Evolutionary conservation across 2,329 filamentous ascomycete genomes (phyloP).

Genomic region (Calonectria pteridis): DNA sequence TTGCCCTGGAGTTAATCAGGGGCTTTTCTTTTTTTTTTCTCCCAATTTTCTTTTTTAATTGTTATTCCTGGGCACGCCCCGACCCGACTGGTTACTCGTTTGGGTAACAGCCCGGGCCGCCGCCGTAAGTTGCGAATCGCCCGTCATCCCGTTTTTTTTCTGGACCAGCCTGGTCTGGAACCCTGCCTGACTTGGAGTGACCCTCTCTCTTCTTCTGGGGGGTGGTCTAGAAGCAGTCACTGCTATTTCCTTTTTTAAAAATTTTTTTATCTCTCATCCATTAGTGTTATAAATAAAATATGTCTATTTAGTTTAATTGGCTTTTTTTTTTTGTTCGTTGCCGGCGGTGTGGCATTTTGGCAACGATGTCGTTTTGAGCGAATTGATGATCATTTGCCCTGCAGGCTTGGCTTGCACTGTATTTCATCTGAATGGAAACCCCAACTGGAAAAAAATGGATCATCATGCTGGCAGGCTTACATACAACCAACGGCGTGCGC

Average conservation of each 20-base stretch:
- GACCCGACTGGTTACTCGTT: not conserved
- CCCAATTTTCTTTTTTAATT: not conserved
- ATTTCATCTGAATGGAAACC: not conserved
- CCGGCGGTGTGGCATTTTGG: not conserved
- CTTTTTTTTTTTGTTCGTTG: not conserved
- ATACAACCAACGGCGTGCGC: not conserved
- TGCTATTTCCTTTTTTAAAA: not conserved
- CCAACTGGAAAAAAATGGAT: not conserved
- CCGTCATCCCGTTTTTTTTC: conserved; percentile 11
- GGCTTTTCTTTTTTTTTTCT: not conserved
- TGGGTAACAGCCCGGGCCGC: conserved; percentile 4
- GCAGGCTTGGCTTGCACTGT: not conserved
- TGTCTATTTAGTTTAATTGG: not conserved
- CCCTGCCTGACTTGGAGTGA: not conserved
- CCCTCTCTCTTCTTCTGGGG: not conserved
- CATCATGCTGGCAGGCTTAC: not conserved
- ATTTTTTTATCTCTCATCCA: not conserved
- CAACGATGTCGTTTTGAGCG: not conserved
- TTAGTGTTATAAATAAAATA: not conserved
- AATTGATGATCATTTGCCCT: conserved; percentile 7
- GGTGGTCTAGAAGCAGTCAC: not conserved
- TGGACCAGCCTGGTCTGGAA: conserved; percentile 2
- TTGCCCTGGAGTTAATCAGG: not conserved
- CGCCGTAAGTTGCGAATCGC: conserved; percentile 9
- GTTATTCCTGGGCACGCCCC: no score